Evolutionary conservation across 352 stramenopile genomes (phyloP).

Genomic region (Pythium pectinolyticum): DNA sequence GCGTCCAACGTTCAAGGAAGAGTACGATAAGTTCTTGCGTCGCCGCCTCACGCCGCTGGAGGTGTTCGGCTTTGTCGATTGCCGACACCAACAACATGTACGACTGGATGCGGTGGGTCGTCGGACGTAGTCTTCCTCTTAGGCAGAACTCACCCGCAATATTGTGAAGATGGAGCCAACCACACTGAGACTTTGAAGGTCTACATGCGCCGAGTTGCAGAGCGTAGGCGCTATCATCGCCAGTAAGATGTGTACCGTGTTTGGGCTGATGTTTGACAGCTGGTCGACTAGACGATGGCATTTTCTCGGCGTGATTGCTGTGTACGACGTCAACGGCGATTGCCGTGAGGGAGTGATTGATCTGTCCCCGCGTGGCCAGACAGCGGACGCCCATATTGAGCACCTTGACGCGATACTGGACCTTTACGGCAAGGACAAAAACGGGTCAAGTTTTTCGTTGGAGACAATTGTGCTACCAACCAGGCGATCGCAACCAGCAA

Average conservation of each 20-base stretch:
- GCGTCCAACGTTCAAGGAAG: constrained; percentile 2
- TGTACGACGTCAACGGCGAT: neutral
- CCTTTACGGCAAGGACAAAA: no score
- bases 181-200: constrained; percentile 4
- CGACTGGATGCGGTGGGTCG: constrained; percentile 22
- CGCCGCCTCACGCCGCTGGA: neutral
- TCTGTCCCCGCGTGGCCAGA: neutral
- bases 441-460: no score
- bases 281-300: neutral
- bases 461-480: no score
- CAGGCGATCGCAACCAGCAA: no score
- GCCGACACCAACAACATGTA: constrained; percentile 15
- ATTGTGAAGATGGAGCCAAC: constrained; percentile 2
- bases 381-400: no score
- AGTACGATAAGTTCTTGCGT: neutral
- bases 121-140: constrained; percentile 14
- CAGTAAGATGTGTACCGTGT: no score
- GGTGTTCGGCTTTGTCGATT: constrained; percentile 17
- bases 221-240: constrained; percentile 7
- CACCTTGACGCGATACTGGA: no score
- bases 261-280: constrained; percentile 24
- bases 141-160: constrained; percentile 3
- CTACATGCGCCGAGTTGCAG: constrained; percentile 8
- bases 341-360: neutral
- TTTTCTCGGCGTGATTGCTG: neutral